phyloP scores from a whole-genome alignment of 179 eudicot species.

The Sideroxylon spinosum region DNA sequence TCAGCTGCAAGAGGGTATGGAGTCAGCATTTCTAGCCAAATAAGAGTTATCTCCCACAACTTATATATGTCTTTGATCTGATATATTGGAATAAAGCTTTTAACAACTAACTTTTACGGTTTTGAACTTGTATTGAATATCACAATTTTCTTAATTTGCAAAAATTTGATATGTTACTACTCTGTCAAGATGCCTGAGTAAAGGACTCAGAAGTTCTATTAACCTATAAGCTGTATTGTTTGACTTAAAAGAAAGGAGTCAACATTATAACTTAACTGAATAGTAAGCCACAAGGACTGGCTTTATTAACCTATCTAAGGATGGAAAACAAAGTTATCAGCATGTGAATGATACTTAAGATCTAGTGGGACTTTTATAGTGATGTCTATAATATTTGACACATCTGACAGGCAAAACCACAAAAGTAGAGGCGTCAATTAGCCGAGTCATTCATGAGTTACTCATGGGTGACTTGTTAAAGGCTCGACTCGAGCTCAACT shows the following conservation, averaged over 20 bases:
- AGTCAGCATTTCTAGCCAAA: slow-evolving; percentile 2
- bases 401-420: not conserved
- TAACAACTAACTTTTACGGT: not conserved
- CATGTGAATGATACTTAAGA: not conserved
- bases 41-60: not conserved
- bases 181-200: not conserved
- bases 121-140: not conserved
- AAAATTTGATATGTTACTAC: not conserved
- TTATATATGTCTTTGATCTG: not conserved
- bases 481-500: too few species aligned
- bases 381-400: not conserved
- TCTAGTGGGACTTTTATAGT: not conserved
- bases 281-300: not conserved
- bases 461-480: too few species aligned
- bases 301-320: not conserved
- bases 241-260: not conserved
- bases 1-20: slow-evolving; percentile 33
- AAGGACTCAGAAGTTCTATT: not conserved
- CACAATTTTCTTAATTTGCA: not conserved
- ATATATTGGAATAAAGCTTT: not conserved
- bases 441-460: too few species aligned
- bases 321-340: not conserved
- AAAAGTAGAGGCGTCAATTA: too few species aligned
- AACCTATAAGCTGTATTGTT: not conserved
- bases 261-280: not conserved